Conservation (phyloP, 2,329 filamentous ascomycete genomes). For the Triangularia verruculosa region DNA sequence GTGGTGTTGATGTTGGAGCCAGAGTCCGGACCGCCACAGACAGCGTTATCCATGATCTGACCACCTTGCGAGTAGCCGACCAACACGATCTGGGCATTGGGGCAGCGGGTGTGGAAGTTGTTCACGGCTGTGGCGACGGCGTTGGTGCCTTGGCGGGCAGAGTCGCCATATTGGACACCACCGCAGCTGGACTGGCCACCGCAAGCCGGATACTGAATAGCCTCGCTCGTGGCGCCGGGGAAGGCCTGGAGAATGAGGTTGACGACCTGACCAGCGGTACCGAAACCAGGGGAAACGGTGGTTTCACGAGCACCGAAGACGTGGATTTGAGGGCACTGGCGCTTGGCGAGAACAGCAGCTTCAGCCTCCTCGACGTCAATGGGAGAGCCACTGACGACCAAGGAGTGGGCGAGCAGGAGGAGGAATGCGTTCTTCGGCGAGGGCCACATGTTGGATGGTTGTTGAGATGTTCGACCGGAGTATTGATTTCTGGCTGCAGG, state of each 20-base stretch:
- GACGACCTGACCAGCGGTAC: conserved; percentile 43
- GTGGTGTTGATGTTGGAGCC: conserved; percentile 46
- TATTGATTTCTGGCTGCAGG: background rate
- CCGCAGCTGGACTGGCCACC: conserved; percentile 59
- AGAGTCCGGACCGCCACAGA: conserved; percentile 55
- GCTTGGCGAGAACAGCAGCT: conserved; percentile 26
- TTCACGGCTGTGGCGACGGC: conserved; percentile 61
- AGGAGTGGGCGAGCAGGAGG: conserved; percentile 26
- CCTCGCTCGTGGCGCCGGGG: conserved; percentile 51
- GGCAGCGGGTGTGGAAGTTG: conserved; percentile 53
- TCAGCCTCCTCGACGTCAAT: conserved; percentile 19
- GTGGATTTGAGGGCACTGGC: conserved; percentile 45
- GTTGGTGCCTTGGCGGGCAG: conserved; percentile 53
- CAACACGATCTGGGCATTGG: conserved; percentile 55
- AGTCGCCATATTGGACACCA: conserved; percentile 57
- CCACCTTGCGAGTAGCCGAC: conserved; percentile 62
- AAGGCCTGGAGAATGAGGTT: conserved; percentile 44
- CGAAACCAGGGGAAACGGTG: conserved; percentile 44
- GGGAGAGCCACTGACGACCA: conserved; percentile 27
- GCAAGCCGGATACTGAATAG: conserved; percentile 59
- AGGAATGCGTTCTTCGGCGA: conserved; percentile 27
- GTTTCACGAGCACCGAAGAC: conserved; percentile 53
- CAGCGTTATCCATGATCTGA: conserved; percentile 61
- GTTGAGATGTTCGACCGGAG: background rate
- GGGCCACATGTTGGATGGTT: conserved; percentile 27